A percentile compares a stretch with the other conserved stretches of the same genome.
phyloP scores from a whole-genome alignment of 352 stramenopile genomes.

The Phytophthora pseudosyringae region DNA sequence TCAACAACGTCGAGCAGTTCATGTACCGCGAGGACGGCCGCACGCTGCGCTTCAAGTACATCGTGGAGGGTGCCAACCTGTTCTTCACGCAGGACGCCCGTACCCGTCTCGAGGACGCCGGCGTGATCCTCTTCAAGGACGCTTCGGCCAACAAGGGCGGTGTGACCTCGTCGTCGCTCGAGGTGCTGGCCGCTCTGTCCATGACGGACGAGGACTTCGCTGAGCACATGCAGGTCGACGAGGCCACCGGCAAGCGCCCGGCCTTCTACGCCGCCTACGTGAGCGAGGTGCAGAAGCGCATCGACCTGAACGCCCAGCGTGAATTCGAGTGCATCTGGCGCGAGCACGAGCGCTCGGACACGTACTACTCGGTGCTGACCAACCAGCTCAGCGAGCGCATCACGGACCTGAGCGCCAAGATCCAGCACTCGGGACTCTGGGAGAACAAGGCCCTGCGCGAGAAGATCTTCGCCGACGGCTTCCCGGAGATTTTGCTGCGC shows the following conservation, averaged over 20 bases:
- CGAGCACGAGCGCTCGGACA: constrained; percentile 71
- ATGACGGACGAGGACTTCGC: constrained; percentile 83
- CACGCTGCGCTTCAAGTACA: constrained; percentile 92
- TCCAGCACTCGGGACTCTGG: constrained; percentile 80
- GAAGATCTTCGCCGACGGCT: constrained; percentile 79
- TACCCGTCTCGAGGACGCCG: constrained; percentile 93
- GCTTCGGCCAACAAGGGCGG: constrained; percentile 92
- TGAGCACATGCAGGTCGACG: constrained; percentile 84
- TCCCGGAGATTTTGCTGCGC: constrained; percentile 68
- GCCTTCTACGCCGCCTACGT: constrained; percentile 84
- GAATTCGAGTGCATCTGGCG: constrained; percentile 90
- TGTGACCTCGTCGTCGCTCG: constrained; percentile 80
- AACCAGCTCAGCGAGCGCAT: constrained; percentile 85
- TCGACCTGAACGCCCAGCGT: constrained; percentile 77
- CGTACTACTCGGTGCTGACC: constrained; percentile 76
- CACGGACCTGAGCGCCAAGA: constrained; percentile 83
- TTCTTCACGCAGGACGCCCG: constrained; percentile 97
- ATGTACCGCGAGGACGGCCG: constrained; percentile 73
- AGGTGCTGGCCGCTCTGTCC: constrained; percentile 76
- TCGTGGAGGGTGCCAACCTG: constrained; percentile 98
- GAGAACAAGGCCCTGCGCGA: constrained; percentile 69
- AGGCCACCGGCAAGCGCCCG: constrained; percentile 55
- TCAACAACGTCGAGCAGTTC: constrained; percentile 95
- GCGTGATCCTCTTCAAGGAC: constrained; percentile 98
- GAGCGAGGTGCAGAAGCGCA: constrained; percentile 78